These are phyloP conservation scores for Prunus campanulata DNA, from an alignment of 306 rosid species.

Conservation along the genomic window DNA sequence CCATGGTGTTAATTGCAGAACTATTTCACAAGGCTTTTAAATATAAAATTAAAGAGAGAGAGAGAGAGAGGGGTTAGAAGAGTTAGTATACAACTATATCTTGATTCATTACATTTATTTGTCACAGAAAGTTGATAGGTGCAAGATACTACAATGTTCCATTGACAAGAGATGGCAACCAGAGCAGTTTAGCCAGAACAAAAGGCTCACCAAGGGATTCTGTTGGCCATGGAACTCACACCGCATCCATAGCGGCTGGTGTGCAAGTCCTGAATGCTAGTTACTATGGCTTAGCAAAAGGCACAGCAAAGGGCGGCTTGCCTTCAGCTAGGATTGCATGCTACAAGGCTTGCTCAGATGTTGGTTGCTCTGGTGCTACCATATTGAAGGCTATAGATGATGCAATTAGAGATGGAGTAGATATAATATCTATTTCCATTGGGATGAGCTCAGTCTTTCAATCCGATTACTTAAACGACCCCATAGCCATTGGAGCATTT, in stretches of 20 bases:
- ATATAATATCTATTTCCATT: slow-evolving; percentile 81
- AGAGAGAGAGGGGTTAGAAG: not conserved
- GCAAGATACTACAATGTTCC: slow-evolving; percentile 71
- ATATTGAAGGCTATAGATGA: slow-evolving; percentile 84
- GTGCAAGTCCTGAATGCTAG: slow-evolving; percentile 60
- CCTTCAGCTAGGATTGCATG: slow-evolving; percentile 72
- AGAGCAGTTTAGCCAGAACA: slow-evolving; percentile 26
- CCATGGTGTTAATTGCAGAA: not conserved
- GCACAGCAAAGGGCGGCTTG: slow-evolving; percentile 81
- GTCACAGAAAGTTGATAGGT: slow-evolving; percentile 79
- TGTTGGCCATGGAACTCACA: slow-evolving; percentile 87
- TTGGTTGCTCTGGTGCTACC: slow-evolving; percentile 75
- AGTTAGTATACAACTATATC: not conserved
- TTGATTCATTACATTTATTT: not conserved
- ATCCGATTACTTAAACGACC: slow-evolving; percentile 65
- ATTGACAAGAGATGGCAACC: slow-evolving; percentile 22
- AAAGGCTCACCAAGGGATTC: slow-evolving; percentile 76
- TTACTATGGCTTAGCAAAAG: slow-evolving; percentile 73
- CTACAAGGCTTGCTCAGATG: slow-evolving; percentile 76
- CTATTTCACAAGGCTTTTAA: not conserved
- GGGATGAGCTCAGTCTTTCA: slow-evolving; percentile 63
- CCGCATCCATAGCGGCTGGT: slow-evolving; percentile 81
- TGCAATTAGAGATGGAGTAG: slow-evolving; percentile 87
- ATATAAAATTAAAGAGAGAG: not conserved
- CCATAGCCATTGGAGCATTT: slow-evolving; percentile 90